Base-by-base conservation (phyloP, 495 filamentous ascomycete species). In the Xylaria bambusicola region DNA sequence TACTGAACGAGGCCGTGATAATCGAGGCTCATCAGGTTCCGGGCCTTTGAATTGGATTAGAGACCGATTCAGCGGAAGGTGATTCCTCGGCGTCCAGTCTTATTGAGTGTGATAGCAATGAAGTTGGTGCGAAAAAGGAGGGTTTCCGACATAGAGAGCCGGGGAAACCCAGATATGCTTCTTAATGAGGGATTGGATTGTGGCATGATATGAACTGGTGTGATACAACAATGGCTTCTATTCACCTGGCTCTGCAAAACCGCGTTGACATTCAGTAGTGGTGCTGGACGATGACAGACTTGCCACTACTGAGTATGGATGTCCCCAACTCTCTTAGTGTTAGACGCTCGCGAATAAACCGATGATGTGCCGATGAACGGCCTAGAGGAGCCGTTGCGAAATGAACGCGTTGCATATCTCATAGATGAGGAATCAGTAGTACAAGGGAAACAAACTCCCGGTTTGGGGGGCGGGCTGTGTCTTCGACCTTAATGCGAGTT, bases 1-100 rank as follows among this genome's bases (percentile, higher is more conserved):
- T 8, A 55, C 61, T 36, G 67, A 70, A 18, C 64, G 66, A 42
- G 17, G 50, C 15, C 66, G 64, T 5, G 65, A 68, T 20, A 48
- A 35, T 24, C 62, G 64, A 44, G 58, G 63, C 17, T 66, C 64
- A 23, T 62, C 63, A 13, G 47, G 61, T 47, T 57, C 65, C 24
- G 71, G 74, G 50, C 68, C 73, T 7, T 47, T 77, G 8, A 38
- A 54, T 46, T 78, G 76, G 76, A 26, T 78, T 23, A 62, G 74
- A 52, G 73, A 73, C 40, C 72, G 66, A 20, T 75, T 76, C 35
- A 40, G 63, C 51, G 69, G 67, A 20, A 52, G 57, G 47, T 53
- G 49, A 49, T n/a, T 51, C 26, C 23, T 26, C 35, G 23, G 1
- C 27, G 21, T 44, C 13, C 17, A 6, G 35, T 33, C 33, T 15